phyloP scores from a whole-genome alignment of 345 rosid genomes.

The Lumnitzera racemosa region DNA sequence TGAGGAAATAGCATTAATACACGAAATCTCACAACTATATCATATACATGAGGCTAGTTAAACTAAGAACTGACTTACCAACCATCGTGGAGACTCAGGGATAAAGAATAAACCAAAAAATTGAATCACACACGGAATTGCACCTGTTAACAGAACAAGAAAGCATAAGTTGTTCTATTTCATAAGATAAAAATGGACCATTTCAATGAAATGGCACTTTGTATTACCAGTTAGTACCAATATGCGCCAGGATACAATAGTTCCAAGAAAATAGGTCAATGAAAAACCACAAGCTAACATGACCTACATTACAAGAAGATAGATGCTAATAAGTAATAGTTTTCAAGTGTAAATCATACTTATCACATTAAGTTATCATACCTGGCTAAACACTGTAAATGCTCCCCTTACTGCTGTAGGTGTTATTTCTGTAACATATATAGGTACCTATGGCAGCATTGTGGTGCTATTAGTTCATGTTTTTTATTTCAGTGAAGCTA shows the following conservation, averaged over 20 bases:
- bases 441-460: conserved; percentile 11
- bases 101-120: conserved; percentile 27
- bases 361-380: neutral
- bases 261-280: conserved; percentile 16
- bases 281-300: conserved; percentile 17
- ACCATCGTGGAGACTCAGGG: conserved; percentile 52
- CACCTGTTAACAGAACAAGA: conserved; percentile 17
- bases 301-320: conserved; percentile 5
- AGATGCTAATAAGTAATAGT: too few relatives aligned
- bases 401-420: conserved; percentile 19
- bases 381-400: conserved; percentile 18
- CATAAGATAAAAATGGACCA: neutral
- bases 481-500: neutral
- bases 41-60: neutral
- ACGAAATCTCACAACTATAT: too few relatives aligned
- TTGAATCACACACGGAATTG: conserved; percentile 24
- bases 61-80: conserved; percentile 14
- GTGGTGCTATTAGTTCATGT: neutral
- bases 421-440: conserved; percentile 25
- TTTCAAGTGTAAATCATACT: too few relatives aligned
- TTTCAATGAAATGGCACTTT: neutral
- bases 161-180: neutral
- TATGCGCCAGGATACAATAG: conserved; percentile 24
- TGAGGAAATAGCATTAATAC: neutral
- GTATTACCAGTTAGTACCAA: conserved; percentile 19